Percentiles rank a stretch among this genome's conserved stretches.
phyloP scores from a whole-genome alignment of 2,329 filamentous ascomycete species.

The Cladorrhinum sp. region DNA sequence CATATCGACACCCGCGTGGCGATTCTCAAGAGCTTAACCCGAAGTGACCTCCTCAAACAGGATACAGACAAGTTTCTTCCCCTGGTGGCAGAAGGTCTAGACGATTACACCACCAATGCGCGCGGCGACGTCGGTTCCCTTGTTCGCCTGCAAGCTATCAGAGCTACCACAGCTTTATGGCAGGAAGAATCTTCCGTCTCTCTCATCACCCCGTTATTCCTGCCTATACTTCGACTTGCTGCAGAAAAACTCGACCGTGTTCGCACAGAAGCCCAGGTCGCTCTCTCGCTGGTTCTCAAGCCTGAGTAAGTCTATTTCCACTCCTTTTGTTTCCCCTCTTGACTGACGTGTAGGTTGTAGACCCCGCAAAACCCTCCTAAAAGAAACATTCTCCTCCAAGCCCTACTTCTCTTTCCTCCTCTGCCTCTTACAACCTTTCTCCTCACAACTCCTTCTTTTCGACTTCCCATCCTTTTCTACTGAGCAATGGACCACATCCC shows the following conservation, averaged over 20 bases:
- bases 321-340: neutral
- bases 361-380: constrained; percentile 30
- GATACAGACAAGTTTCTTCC: constrained; percentile 41
- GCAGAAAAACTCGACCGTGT: constrained; percentile 90
- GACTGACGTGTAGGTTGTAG: no score
- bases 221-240: constrained; percentile 63
- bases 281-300: constrained; percentile 45
- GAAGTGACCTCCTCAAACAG: constrained; percentile 42
- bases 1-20: constrained; percentile 53
- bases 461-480: constrained; percentile 37
- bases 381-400: constrained; percentile 54
- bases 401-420: constrained; percentile 58
- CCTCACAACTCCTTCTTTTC: constrained; percentile 34
- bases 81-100: constrained; percentile 58
- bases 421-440: constrained; percentile 35
- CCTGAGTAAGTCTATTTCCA: constrained; percentile 40
- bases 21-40: constrained; percentile 53
- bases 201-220: constrained; percentile 42
- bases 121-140: constrained; percentile 88
- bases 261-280: constrained; percentile 61
- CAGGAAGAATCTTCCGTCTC: constrained; percentile 14
- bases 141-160: constrained; percentile 75
- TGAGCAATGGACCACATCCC: constrained; percentile 34
- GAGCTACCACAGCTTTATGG: constrained; percentile 67
- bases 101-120: constrained; percentile 88